Base-by-base conservation (phyloP, 2,329 filamentous ascomycete genomes). In the Aulographum hederae region DNA sequence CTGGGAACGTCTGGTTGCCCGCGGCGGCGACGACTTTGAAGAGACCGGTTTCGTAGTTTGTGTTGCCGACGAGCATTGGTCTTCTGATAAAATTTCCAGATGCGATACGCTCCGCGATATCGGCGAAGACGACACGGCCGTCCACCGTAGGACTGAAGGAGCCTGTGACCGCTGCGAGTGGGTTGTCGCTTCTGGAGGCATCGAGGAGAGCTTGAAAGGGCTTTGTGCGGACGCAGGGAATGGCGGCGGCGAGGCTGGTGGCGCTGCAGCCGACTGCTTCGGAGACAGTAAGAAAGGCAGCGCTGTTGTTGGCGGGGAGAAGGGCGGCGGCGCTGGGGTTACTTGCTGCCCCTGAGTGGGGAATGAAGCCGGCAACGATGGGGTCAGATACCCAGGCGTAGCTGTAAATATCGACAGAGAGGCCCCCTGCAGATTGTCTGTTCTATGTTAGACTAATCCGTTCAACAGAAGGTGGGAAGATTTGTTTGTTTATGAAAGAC, bases 281-380 rank as follows among this genome's bases (percentile, higher is more conserved):
- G n/a, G n/a, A n/a, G n/a, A n/a, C n/a, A n/a, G n/a, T n/a, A n/a
- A n/a, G n/a, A n/a, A n/a, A n/a, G n/a, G n/a, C n/a, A n/a, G n/a
- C n/a, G n/a, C n/a, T n/a, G n/a, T n/a, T n/a, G n/a, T n/a, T n/a
- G n/a, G n/a, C n/a, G n/a, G n/a, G n/a, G n/a, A n/a, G n/a, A n/a
- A n/a, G n/a, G n/a, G n/a, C n/a, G n/a, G 27, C 11, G 11, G 11
- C 27, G 11, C 8, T 10, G 11, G 27, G 14, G 33, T 33, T 34
- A 8, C 30, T 29, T 6, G 31, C 33, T 19, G 18, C 23, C 26
- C 33, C 33, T n/a, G 33, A 35, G n/a, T 35, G 29, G 6, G 33
- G 30, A 16, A 35, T 35, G 31, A 33, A 32, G 6, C 33, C 33
- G 17, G 14, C 18, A 6, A 35, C 11, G 18, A 35, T 35, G 6